Percentiles rank a stretch among this genome's conserved stretches.
These are phyloP conservation scores for Rhipidocladum racemiflorum DNA, from an alignment of 176 grass and related monocot species.

Conservation along the genomic window DNA sequence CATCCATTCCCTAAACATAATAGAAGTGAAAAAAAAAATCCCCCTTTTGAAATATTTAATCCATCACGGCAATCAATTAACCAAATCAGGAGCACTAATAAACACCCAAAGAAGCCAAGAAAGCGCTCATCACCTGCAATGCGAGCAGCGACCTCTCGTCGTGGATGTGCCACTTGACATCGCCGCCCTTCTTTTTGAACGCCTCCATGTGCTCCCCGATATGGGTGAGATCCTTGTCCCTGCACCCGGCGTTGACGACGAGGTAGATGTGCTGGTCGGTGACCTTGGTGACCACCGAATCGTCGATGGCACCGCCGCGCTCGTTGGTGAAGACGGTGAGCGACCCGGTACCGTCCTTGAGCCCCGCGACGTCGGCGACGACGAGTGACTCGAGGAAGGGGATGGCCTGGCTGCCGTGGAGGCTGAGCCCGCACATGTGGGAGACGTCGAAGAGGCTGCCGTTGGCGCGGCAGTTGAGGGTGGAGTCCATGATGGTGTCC, in stretches of 20 bases:
- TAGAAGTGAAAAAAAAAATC: not conserved
- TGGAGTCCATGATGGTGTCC: conserved; percentile 99
- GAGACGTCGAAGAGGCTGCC: conserved; percentile 93
- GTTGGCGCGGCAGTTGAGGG: conserved; percentile 80
- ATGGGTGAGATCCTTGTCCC: conserved; percentile 91
- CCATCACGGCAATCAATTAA: not conserved
- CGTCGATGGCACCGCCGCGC: conserved; percentile 77
- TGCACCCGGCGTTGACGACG: conserved; percentile 93
- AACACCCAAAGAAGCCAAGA: not conserved
- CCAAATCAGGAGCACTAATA: not conserved
- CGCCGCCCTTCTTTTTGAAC: conserved; percentile 71
- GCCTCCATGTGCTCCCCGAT: conserved; percentile 84
- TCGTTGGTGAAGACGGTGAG: conserved; percentile 94
- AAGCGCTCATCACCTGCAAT: conserved; percentile 60
- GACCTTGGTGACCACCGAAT: conserved; percentile 78
- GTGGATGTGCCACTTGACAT: conserved; percentile 86
- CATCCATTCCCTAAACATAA: not conserved
- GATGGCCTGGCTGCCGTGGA: conserved; percentile 49
- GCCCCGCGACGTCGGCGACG: conserved; percentile 68
- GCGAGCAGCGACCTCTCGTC: conserved; percentile 92
- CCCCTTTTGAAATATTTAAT: not conserved
- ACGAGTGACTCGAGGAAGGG: conserved; percentile 89
- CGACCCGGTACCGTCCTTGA: conserved; percentile 66
- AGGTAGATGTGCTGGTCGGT: conserved; percentile 81
- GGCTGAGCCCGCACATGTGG: conserved; percentile 95